Conservation (phyloP, 352 stramenopile genomes). For the Globisporangium camurandrum region DNA sequence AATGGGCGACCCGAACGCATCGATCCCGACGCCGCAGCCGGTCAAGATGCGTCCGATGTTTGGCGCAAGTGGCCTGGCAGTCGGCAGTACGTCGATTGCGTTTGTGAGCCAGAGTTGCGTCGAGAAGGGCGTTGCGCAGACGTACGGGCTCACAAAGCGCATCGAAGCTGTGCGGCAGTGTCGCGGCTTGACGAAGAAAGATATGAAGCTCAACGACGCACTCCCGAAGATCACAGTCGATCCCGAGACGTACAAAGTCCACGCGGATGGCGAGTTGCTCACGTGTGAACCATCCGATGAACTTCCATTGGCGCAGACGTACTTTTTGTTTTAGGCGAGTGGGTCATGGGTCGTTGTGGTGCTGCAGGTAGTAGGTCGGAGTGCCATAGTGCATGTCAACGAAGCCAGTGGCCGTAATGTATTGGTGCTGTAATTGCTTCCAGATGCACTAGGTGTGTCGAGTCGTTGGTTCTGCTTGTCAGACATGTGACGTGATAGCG, state of each 20-base stretch:
- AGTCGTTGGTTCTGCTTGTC: no score
- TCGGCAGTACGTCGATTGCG: constrained; percentile 67
- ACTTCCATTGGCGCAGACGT: constrained; percentile 89
- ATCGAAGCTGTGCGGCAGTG: constrained; percentile 81
- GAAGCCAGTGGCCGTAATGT: neutral
- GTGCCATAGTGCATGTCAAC: neutral
- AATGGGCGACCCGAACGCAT: constrained; percentile 97
- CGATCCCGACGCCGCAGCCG: constrained; percentile 94
- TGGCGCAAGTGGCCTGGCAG: constrained; percentile 55
- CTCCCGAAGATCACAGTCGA: constrained; percentile 92
- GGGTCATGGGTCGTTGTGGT: neutral
- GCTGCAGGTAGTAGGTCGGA: neutral
- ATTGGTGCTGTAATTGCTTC: no score
- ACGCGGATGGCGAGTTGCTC: constrained; percentile 84
- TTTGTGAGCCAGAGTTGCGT: constrained; percentile 87
- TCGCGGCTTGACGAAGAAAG: constrained; percentile 87
- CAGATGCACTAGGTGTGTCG: no score
- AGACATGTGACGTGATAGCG: no score
- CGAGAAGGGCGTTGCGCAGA: constrained; percentile 49
- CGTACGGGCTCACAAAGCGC: constrained; percentile 85
- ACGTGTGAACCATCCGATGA: constrained; percentile 78
- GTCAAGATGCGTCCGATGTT: constrained; percentile 96
- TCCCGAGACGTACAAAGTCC: constrained; percentile 95
- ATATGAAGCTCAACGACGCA: constrained; percentile 96
- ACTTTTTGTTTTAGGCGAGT: constrained; percentile 88